These are phyloP conservation scores for Neohortaea acidophila DNA, from an alignment of 495 filamentous ascomycete species.

Conservation along the genomic window DNA sequence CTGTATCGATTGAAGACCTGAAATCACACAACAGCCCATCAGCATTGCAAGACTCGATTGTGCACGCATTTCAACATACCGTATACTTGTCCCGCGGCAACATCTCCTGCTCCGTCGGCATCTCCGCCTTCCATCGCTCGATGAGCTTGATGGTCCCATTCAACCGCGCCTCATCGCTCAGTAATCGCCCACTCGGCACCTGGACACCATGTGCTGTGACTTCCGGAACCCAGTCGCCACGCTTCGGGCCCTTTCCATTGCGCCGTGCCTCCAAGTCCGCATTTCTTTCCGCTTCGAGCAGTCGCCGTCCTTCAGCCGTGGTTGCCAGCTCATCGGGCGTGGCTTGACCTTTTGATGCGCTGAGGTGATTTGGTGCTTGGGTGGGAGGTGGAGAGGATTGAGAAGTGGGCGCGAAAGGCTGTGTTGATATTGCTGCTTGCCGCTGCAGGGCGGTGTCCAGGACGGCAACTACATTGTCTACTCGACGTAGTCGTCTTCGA, in stretches of 20 bases:
- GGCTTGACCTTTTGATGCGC: conserved; percentile 1
- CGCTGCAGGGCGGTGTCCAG: conserved; percentile 52
- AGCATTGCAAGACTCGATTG: conserved; percentile 29
- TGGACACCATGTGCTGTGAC: not conserved
- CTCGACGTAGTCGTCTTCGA: conserved; percentile 65
- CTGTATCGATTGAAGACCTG: too few relatives aligned
- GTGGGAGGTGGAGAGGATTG: not conserved
- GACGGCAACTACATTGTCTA: conserved; percentile 68
- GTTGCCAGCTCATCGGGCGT: conserved; percentile 9
- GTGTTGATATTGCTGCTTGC: conserved; percentile 29
- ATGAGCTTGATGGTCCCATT: conserved; percentile 39
- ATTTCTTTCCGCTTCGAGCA: conserved; percentile 5
- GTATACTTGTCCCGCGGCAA: conserved; percentile 93
- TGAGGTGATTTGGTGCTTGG: conserved; percentile 1
- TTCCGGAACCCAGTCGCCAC: conserved; percentile 8
- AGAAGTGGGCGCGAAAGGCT: not conserved
- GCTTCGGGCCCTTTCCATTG: not conserved
- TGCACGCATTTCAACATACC: conserved; percentile 94
- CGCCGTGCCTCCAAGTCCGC: conserved; percentile 1
- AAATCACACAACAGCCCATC: too few relatives aligned
- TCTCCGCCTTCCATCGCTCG: conserved; percentile 79
- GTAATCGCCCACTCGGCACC: not conserved
- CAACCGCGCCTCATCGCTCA: conserved; percentile 4
- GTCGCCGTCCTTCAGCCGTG: conserved; percentile 14
- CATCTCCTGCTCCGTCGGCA: conserved; percentile 96